Evolutionary conservation across 2,329 filamentous ascomycete species (phyloP).

Genomic region (Chalaropsis ovoidea): DNA sequence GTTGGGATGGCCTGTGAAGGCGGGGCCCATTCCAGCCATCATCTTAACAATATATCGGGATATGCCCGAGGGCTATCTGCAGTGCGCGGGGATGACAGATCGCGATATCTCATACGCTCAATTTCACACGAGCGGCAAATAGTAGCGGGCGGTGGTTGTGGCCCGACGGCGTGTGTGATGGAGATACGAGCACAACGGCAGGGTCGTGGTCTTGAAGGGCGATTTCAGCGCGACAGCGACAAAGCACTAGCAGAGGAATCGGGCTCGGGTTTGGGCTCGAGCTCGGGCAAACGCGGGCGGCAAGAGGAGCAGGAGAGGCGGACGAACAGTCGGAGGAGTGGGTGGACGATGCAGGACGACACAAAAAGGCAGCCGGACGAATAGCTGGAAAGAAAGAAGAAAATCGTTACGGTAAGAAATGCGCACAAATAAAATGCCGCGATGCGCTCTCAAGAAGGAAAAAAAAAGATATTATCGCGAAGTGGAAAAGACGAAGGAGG

Average conservation of each 20-base stretch:
- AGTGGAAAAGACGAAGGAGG: background rate
- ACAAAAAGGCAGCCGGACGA: background rate
- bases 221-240: background rate
- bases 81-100: background rate
- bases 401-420: background rate
- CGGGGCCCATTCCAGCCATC: conserved; percentile 60
- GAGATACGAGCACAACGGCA: background rate
- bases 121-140: background rate
- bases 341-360: background rate
- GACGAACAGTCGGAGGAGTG: background rate
- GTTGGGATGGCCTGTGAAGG: conserved; percentile 57
- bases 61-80: background rate
- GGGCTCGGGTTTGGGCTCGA: background rate
- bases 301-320: conserved; percentile 21
- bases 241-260: background rate
- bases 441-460: conserved; percentile 20
- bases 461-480: conserved; percentile 21
- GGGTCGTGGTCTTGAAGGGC: background rate
- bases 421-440: background rate
- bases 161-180: background rate
- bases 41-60: conserved; percentile 37
- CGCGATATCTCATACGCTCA: conserved; percentile 8
- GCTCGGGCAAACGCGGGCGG: conserved; percentile 20
- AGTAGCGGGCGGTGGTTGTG: background rate
- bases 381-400: background rate